Conservation (phyloP, 768 basidiomycete species). For the Auriscalpium vulgare region DNA sequence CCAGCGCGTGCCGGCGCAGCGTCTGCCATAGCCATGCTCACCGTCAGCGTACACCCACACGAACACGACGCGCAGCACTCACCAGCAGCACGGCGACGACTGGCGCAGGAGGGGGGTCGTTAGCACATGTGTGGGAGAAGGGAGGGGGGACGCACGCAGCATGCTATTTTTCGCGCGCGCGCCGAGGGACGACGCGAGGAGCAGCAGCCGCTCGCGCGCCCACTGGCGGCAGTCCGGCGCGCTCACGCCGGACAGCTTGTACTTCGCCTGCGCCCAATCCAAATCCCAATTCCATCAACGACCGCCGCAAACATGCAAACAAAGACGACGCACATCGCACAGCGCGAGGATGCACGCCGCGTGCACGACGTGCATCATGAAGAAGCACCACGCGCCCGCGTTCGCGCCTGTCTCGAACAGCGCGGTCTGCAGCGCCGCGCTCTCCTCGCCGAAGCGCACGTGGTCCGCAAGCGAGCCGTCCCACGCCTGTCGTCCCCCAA, state of each 20-base stretch:
- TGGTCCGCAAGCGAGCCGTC: conserved; percentile 56
- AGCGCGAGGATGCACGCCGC: conserved; percentile 61
- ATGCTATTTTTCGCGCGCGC: conserved; percentile 35
- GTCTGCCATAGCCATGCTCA: conserved; percentile 34
- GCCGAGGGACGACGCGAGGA: conserved; percentile 32
- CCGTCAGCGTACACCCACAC: conserved; percentile 14
- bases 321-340: conserved; percentile 42
- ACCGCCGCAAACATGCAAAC: neutral
- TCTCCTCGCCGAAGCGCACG: conserved; percentile 65
- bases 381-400: conserved; percentile 76
- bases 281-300: conserved; percentile 1
- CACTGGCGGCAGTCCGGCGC: conserved; percentile 19
- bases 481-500: conserved; percentile 45
- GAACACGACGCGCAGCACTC: conserved; percentile 27
- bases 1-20: conserved; percentile 54
- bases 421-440: conserved; percentile 55
- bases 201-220: conserved; percentile 32
- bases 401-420: conserved; percentile 80
- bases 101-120: conserved; percentile 22
- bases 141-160: conserved; percentile 30
- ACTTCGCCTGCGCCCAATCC: neutral
- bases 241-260: neutral
- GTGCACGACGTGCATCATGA: conserved; percentile 64
- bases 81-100: conserved; percentile 62
- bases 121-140: neutral